Evolutionary conservation across 2,329 filamentous ascomycete genomes (phyloP).

Genomic region (Scedosporium dehoogii): DNA sequence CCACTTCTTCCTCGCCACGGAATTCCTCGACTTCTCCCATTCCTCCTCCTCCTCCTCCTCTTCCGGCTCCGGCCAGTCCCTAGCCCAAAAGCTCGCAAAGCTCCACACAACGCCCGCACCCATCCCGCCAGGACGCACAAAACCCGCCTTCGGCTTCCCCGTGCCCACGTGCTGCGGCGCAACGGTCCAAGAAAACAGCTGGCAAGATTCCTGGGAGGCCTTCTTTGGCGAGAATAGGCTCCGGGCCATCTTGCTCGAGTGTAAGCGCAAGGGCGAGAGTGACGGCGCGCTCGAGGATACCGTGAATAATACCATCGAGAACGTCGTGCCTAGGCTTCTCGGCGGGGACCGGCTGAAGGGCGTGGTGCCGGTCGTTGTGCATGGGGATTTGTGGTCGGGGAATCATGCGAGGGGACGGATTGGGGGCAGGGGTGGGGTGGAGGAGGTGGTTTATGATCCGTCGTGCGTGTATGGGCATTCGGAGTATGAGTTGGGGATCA

Average conservation of each 20-base stretch:
- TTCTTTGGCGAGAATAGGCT: conserved; percentile 77
- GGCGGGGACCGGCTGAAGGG: conserved; percentile 54
- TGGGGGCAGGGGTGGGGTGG: conserved; percentile 35
- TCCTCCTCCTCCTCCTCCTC: conserved; percentile 28
- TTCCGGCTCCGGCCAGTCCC: conserved; percentile 39
- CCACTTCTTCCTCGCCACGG: conserved; percentile 56
- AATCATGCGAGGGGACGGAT: conserved; percentile 65
- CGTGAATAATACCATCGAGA: conserved; percentile 52
- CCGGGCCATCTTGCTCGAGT: conserved; percentile 48
- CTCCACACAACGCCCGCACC: conserved; percentile 71
- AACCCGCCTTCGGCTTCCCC: conserved; percentile 71
- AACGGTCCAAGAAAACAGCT: conserved; percentile 72
- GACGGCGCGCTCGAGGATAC: conserved; percentile 52
- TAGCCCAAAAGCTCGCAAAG: conserved; percentile 68
- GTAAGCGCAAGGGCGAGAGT: conserved; percentile 46
- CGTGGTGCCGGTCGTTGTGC: conserved; percentile 69
- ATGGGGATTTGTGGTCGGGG: conserved; percentile 91
- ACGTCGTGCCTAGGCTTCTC: conserved; percentile 68
- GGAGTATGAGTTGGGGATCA: conserved; percentile 88
- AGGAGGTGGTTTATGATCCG: conserved; percentile 77
- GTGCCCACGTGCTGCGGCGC: conserved; percentile 79
- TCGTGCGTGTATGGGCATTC: conserved; percentile 74
- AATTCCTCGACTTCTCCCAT: conserved; percentile 62
- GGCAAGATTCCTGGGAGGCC: conserved; percentile 64
- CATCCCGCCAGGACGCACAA: conserved; percentile 44